Conservation (phyloP, 371 early-diverging fungal species). For the Mucor mucedo region DNA sequence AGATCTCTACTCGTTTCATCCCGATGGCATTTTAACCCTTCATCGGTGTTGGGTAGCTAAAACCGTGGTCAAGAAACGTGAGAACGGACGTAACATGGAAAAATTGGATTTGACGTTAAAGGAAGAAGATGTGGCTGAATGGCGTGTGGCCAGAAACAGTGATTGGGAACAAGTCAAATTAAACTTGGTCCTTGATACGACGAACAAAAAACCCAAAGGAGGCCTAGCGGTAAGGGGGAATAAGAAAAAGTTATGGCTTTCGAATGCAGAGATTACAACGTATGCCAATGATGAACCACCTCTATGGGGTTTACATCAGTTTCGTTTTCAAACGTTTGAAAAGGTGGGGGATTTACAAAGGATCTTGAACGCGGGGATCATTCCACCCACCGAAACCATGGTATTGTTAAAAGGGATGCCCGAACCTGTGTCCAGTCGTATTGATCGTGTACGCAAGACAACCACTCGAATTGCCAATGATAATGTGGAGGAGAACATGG, state of each 20-base stretch:
- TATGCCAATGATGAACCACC: constrained; percentile 52
- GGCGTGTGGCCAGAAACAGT: constrained; percentile 55
- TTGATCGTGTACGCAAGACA: constrained; percentile 50
- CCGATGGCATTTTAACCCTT: constrained; percentile 59
- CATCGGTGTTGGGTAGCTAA: constrained; percentile 68
- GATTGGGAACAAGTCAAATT: constrained; percentile 57
- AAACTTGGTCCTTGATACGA: constrained; percentile 20
- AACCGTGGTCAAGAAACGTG: constrained; percentile 52
- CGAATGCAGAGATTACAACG: constrained; percentile 62
- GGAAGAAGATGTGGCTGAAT: constrained; percentile 67
- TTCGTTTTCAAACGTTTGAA: constrained; percentile 57
- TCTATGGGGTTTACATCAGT: constrained; percentile 60
- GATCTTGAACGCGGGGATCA: constrained; percentile 35
- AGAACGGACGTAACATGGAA: constrained; percentile 56
- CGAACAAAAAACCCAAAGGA: not conserved
- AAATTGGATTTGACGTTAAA: constrained; percentile 55
- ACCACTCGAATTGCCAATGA: constrained; percentile 35
- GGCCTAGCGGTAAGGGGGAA: not conserved
- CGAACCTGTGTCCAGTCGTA: constrained; percentile 52
- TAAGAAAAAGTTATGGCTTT: constrained; percentile 47
- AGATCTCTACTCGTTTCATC: constrained; percentile 66
- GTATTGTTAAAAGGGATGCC: constrained; percentile 53
- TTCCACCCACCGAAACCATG: constrained; percentile 48
- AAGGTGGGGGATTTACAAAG: constrained; percentile 22
- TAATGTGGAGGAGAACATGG: constrained; percentile 45